Evolutionary conservation across 805 yeast species (phyloP), one percentile per base, ranked within the genome.

Genomic region (Huiozyma sinensis): DNA sequence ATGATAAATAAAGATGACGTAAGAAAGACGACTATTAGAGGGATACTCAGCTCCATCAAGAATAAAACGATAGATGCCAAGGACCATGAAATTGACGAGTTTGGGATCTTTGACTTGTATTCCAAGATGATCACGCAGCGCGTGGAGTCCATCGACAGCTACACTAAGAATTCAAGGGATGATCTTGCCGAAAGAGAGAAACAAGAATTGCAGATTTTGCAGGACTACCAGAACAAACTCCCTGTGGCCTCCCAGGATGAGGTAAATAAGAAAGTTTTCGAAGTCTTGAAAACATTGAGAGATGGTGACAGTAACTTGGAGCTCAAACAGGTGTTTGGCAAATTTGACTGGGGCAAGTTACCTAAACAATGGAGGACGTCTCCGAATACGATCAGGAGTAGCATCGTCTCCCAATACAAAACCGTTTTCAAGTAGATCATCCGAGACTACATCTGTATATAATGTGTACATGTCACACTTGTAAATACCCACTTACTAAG

Each of bases 171-270:
- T 42, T 58, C 65, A 7, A 69, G 85, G 50, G 57, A 53, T 3
- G 84, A 79, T 47, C 60, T 79, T 47, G 79, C 71, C 1, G 72
- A 67, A n/a, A 70, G 69, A 43, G 85, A 79, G 59, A 51, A 57
- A 24, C 55, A 59, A 13, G 82, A 79, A 58, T 52, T 70, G 29
- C 58, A 48, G 0, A 55, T 76, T 32, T 67, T 79, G 36, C 50
- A 69, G 28, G 50, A 55, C 11, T 70, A 76, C 41, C 52, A 70
- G 39, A 40, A 47, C 1, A 51, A 59, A 29, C 57, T 79, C 24
- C 76, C 78, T 7, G 71, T 76, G 12, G 71, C 81, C 1, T 61
- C 74, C 3, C 67, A 66, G 33, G 74, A 65, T 39, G 73, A 73
- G 40, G 50, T 73, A 32, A 68, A 67, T 31, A 43, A 44, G 1